Conservation (phyloP, 805 yeast genomes). For the Candida nemodendra region DNA sequence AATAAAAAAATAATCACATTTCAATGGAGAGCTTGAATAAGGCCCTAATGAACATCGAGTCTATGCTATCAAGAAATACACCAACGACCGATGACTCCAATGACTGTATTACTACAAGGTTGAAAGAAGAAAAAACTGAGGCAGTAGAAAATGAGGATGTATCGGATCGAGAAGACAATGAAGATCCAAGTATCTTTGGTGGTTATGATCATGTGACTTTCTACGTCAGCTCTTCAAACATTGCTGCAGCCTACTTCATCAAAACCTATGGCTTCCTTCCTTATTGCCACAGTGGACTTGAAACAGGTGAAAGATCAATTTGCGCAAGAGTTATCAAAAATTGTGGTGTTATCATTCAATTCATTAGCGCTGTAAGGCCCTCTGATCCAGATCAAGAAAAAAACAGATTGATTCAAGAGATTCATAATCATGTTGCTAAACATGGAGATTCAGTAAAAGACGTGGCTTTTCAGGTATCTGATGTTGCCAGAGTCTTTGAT, state of each 20-base stretch:
- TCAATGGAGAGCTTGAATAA: conserved; percentile 7
- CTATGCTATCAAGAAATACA: conserved; percentile 1
- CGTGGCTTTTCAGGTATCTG: conserved; percentile 60
- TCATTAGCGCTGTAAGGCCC: conserved; percentile 40
- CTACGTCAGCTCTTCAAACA: conserved; percentile 72
- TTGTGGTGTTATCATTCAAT: conserved; percentile 51
- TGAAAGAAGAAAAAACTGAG: neutral
- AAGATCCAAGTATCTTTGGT: conserved; percentile 8
- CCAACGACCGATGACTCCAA: neutral
- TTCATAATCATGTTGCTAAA: conserved; percentile 43
- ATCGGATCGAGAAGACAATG: conserved; percentile 6
- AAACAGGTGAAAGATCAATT: conserved; percentile 57
- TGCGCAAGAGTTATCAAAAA: conserved; percentile 62
- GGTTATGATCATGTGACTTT: conserved; percentile 69
- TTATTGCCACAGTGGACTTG: conserved; percentile 65
- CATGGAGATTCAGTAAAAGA: conserved; percentile 88
- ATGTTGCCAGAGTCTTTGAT: conserved; percentile 44
- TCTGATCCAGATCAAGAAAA: conserved; percentile 13
- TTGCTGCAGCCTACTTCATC: conserved; percentile 54
- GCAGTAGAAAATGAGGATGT: neutral
- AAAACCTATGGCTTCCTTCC: conserved; percentile 60
- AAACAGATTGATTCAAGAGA: conserved; percentile 25
- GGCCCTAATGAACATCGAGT: conserved; percentile 4
- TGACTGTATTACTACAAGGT: neutral
- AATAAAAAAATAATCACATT: no score